A percentile compares a stretch with the other conserved stretches of the same genome.
These are phyloP conservation scores for Fistulinella cinereoalba DNA, from an alignment of 1,284 basidiomycete genomes.

Conservation along the genomic window DNA sequence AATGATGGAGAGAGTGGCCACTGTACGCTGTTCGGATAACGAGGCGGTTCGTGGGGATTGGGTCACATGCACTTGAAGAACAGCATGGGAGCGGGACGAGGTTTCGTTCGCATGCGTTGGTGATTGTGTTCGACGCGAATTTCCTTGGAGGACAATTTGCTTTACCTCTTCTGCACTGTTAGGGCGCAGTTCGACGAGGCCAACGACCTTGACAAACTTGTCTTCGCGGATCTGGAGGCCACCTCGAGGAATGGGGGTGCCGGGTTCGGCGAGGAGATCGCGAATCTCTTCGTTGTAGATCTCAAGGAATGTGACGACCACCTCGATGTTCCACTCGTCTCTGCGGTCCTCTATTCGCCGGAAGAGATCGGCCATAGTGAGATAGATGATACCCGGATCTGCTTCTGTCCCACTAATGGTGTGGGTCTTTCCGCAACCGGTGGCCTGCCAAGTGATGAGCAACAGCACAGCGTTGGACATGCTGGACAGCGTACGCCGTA, in stretches of 20 bases:
- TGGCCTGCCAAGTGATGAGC: constrained; percentile 61
- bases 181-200: constrained; percentile 78
- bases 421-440: constrained; percentile 97
- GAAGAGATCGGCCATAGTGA: constrained; percentile 96
- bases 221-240: constrained; percentile 93
- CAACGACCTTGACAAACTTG: constrained; percentile 86
- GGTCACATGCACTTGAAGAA: constrained; percentile 89
- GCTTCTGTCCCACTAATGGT: constrained; percentile 89
- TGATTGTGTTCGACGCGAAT: constrained; percentile 84
- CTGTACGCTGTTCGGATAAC: constrained; percentile 74
- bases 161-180: constrained; percentile 88
- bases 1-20: constrained; percentile 92
- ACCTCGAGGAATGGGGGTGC: constrained; percentile 64
- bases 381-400: constrained; percentile 91
- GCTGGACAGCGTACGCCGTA: constrained; percentile 74
- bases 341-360: constrained; percentile 81
- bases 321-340: constrained; percentile 80
- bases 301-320: constrained; percentile 91
- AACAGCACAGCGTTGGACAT: constrained; percentile 8
- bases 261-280: constrained; percentile 83
- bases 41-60: constrained; percentile 82
- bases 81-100: constrained; percentile 93
- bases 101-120: constrained; percentile 93
- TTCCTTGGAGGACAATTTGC: constrained; percentile 85
- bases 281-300: constrained; percentile 98